Evolutionary conservation across 129 eudicot genomes (phyloP).

Genomic region (Artemisia annua): DNA sequence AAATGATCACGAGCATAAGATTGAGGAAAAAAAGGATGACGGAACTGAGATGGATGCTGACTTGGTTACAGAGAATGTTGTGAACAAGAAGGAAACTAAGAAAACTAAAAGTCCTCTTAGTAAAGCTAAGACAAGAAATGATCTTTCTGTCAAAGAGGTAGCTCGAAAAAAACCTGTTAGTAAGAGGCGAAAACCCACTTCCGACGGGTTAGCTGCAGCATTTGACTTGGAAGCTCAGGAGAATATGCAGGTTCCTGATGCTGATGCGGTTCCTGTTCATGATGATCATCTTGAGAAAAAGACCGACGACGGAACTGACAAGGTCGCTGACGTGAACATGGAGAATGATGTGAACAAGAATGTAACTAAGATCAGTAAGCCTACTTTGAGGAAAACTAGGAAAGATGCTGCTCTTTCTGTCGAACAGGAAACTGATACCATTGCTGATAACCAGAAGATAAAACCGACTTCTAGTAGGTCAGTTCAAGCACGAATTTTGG

Average conservation of each 20-base stretch:
- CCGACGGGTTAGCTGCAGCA: too few relatives aligned
- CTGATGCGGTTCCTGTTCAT: conserved; percentile 15
- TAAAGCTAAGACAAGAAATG: conserved; percentile 22
- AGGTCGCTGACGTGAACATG: neutral
- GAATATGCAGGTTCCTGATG: conserved; percentile 23
- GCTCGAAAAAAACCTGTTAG: neutral
- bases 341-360: conserved; percentile 20
- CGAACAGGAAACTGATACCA: conserved; percentile 13
- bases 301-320: conserved; percentile 1
- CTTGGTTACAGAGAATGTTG: conserved; percentile 1
- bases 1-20: conserved; percentile 18
- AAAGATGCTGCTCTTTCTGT: conserved; percentile 15
- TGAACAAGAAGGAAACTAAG: conserved; percentile 18
- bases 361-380: conserved; percentile 6
- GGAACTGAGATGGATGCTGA: too few relatives aligned
- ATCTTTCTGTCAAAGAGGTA: conserved; percentile 14
- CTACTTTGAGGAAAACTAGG: conserved; percentile 1
- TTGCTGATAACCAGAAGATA: conserved; percentile 13
- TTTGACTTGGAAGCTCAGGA: conserved; percentile 3
- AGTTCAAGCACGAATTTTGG: conserved; percentile 15
- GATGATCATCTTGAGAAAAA: conserved; percentile 13
- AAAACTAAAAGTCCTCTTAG: neutral
- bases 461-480: conserved; percentile 17
- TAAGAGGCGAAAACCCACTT: neutral
- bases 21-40: conserved; percentile 5